Evolutionary conservation across 129 eudicot species (phyloP), one percentile per base, ranked within the genome.

Genomic region (Tanacetum coccineum): DNA sequence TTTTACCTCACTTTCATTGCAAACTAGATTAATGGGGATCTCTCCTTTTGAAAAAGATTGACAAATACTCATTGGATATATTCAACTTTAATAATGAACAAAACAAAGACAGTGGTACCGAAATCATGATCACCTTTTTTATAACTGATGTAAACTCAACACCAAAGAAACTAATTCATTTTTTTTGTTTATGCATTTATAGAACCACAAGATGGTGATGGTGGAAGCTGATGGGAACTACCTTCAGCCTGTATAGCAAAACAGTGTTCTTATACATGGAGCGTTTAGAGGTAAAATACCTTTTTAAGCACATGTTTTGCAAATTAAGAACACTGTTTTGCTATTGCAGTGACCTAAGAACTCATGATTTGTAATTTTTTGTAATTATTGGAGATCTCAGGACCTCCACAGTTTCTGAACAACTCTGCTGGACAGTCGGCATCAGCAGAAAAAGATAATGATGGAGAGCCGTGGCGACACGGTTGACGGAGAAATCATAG

Each of bases 151-250:
- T 59, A 44, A 59, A 58, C 60, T 3, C 68, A 17, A 44, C 52
- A 65, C 22, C 4, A 14, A 26, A 15, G n/a, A 20, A 49, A 2
- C 6, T 22, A 9, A 13, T 17, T 50, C 17, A 39, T 36, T 42
- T 2, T 20, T 56, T 44, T 58, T 3, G 10, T 57, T 39, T 22
- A 28, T 28, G 18, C 10, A 2, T 46, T 9, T 30, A 22, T 67
- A 86, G 93, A 71, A 72, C 19, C 93, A 86, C 76, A 78, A 83
- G 20, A 80, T 86, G 93, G 51, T 74, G 72, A 83, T 86, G 70
- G 88, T 80, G 11, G 93, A 86, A 64, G 93, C 86, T 6, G 93
- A 86, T 53, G 93, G 93, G 3, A 82, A 86, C 79, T 82, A 86
- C 61, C 70, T 86, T 6, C 56, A 82, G 15, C 86, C 88, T n/a